phyloP scores from a whole-genome alignment of 176 grass and related monocot species.

The Alloteropsis semialata region DNA sequence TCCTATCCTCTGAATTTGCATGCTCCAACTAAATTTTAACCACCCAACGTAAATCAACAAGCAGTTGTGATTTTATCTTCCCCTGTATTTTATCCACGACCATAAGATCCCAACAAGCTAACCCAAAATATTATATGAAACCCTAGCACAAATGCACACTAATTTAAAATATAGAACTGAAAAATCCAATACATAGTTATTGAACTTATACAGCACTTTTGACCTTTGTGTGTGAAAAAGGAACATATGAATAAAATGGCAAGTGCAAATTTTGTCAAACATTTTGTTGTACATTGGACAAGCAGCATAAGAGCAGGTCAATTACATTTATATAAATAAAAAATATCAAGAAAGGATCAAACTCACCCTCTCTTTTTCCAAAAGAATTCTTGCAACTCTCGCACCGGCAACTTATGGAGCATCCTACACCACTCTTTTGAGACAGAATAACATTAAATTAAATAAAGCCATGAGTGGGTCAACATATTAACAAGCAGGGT shows the following conservation, averaged over 20 bases:
- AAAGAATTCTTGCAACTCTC: conserved; percentile 74
- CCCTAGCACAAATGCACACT: background rate
- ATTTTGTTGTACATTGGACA: background rate
- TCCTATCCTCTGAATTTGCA: background rate
- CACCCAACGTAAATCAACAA: background rate
- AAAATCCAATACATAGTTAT: background rate
- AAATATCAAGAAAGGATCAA: background rate
- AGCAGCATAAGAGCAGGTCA: background rate
- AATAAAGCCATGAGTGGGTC: background rate
- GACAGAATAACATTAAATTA: conserved; percentile 15
- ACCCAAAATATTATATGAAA: background rate
- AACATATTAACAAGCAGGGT: conserved; percentile 8
- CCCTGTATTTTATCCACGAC: background rate
- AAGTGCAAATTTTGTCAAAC: background rate
- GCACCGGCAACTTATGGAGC: conserved; percentile 61
- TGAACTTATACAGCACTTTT: background rate
- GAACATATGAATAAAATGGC: background rate
- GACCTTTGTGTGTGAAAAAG: background rate
- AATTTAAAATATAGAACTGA: background rate
- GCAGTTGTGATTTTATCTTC: background rate
- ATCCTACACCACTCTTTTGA: conserved; percentile 68
- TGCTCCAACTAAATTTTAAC: background rate
- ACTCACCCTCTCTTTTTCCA: conserved; percentile 71
- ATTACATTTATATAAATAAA: background rate
- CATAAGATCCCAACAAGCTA: background rate